Evolutionary conservation across 495 filamentous ascomycete genomes (phyloP).

Genomic region (Aspergillus indologenus): DNA sequence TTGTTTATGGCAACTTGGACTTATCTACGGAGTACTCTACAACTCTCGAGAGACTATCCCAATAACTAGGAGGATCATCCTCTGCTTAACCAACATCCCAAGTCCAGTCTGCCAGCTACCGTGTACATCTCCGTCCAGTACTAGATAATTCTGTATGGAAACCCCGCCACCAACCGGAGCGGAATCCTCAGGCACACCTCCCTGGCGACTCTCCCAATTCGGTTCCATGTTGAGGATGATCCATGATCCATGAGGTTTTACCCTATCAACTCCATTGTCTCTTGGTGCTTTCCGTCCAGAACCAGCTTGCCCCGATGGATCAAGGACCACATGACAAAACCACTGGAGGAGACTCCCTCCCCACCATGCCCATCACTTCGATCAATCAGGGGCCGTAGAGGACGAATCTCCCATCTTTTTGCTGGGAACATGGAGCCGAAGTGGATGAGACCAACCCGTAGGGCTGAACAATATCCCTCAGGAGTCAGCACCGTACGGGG

Average conservation of each 20-base stretch:
- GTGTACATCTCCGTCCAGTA: no score
- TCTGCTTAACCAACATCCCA: no score
- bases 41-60: no score
- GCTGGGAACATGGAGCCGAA: background rate
- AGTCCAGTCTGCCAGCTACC: no score
- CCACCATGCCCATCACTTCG: background rate
- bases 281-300: no score
- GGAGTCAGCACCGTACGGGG: no score
- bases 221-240: no score
- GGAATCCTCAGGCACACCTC: background rate
- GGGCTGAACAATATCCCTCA: background rate
- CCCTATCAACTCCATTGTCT: no score
- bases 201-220: background rate
- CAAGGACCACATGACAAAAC: slow-evolving; percentile 1
- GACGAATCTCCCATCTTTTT: background rate
- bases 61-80: no score
- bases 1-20: background rate
- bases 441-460: background rate
- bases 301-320: background rate
- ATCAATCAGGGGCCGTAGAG: background rate
- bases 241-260: no score
- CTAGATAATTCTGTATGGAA: no score
- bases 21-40: no score
- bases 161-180: background rate
- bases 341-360: slow-evolving; percentile 2